These are phyloP conservation scores for Pisolithus sp. DNA, from an alignment of 768 basidiomycete genomes.

Conservation along the genomic window DNA sequence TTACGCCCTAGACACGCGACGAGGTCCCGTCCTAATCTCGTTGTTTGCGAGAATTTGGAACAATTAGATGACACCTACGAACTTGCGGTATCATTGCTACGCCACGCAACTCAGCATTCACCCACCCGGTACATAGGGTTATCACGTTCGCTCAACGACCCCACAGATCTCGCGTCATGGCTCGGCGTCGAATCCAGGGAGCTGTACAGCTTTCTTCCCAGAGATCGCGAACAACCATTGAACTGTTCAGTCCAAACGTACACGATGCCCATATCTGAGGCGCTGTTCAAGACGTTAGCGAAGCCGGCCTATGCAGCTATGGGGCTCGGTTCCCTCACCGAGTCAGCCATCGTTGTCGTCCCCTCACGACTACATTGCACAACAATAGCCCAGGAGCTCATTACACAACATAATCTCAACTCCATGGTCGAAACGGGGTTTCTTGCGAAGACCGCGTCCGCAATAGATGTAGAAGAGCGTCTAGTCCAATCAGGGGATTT, in stretches of 20 bases:
- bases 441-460: constrained; percentile 43
- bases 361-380: constrained; percentile 77
- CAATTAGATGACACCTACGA: constrained; percentile 79
- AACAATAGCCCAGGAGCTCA: constrained; percentile 70
- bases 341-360: constrained; percentile 75
- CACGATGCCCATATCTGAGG: constrained; percentile 78
- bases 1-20: constrained; percentile 29
- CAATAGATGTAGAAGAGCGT: constrained; percentile 53
- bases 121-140: constrained; percentile 74
- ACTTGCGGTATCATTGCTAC: constrained; percentile 66
- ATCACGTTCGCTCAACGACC: constrained; percentile 73
- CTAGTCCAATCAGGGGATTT: constrained; percentile 54
- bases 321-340: constrained; percentile 35
- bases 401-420: constrained; percentile 81
- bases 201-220: constrained; percentile 73
- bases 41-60: constrained; percentile 83
- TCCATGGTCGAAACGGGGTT: constrained; percentile 65
- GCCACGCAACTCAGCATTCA: constrained; percentile 53
- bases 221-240: constrained; percentile 77
- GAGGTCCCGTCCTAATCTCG: constrained; percentile 44
- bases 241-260: constrained; percentile 66
- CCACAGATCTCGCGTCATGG: constrained; percentile 79
- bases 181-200: constrained; percentile 58
- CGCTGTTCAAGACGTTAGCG: constrained; percentile 86
- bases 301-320: constrained; percentile 85